A percentile compares a stretch with the other conserved stretches of the same genome.
Conservation (phyloP, 2,329 filamentous ascomycete genomes). For the Pochonia chlamydosporia region DNA sequence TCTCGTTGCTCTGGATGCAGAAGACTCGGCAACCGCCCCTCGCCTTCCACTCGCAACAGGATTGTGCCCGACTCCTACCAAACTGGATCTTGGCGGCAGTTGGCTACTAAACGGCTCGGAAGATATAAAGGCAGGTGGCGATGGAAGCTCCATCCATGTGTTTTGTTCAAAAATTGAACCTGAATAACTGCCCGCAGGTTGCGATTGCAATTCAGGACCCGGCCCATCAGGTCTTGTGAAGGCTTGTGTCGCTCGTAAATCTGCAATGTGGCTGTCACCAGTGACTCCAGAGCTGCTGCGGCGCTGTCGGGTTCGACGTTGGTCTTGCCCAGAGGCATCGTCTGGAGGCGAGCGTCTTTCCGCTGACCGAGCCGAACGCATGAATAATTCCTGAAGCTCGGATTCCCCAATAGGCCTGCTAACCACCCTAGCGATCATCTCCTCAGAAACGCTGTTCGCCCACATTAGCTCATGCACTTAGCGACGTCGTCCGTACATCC, state of each 20-base stretch:
- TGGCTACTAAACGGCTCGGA: background rate
- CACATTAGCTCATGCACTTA: background rate
- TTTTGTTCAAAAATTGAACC: background rate
- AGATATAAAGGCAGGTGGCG: background rate
- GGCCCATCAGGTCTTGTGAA: background rate
- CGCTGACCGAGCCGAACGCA: constrained; percentile 10
- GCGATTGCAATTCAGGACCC: background rate
- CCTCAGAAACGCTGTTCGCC: constrained; percentile 12
- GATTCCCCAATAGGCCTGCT: constrained; percentile 8
- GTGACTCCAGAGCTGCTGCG: constrained; percentile 12
- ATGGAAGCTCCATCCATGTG: background rate
- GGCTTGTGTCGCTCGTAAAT: background rate
- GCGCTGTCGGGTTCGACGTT: constrained; percentile 23
- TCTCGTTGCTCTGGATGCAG: background rate
- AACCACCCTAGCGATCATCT: constrained; percentile 14
- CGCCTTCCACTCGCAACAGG: background rate
- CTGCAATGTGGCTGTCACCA: background rate
- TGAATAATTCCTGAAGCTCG: constrained; percentile 12
- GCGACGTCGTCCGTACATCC: background rate
- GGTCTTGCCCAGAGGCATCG: constrained; percentile 18
- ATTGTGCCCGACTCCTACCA: background rate
- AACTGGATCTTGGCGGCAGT: background rate
- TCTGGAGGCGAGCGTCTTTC: constrained; percentile 23
- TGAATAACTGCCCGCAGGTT: background rate
- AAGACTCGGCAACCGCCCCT: background rate